Evolutionary conservation across 1,284 basidiomycete genomes (phyloP).

Genomic region (Laetiporus sulphureus): DNA sequence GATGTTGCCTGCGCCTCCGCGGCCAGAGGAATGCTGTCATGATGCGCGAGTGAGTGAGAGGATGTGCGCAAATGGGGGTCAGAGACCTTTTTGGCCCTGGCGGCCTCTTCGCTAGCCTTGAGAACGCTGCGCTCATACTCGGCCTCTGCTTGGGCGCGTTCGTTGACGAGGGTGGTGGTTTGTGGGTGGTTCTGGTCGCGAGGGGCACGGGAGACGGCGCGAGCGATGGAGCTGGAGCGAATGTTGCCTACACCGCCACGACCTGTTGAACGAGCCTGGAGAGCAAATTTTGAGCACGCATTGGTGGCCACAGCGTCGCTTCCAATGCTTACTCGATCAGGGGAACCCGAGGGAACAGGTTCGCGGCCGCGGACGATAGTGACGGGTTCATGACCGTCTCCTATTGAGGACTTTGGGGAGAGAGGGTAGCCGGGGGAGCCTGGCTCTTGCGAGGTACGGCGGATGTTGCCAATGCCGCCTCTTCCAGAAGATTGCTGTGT

Average conservation of each 20-base stretch:
- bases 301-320: no score
- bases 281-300: no score
- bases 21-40: conserved; percentile 47
- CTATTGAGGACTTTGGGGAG: neutral
- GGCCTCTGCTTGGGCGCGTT: conserved; percentile 18
- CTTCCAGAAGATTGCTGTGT: conserved; percentile 52
- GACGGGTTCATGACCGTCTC: conserved; percentile 5
- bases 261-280: conserved; percentile 54
- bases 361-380: conserved; percentile 48
- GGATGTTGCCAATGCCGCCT: conserved; percentile 65
- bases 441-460: conserved; percentile 38
- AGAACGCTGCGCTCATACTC: conserved; percentile 42
- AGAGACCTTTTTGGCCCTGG: conserved; percentile 29
- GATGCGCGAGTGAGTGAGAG: neutral
- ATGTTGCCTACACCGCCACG: conserved; percentile 78
- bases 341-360: conserved; percentile 25
- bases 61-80: neutral
- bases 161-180: conserved; percentile 25
- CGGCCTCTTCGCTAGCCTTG: conserved; percentile 32
- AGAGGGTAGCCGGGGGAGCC: neutral
- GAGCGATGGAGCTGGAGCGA: conserved; percentile 60
- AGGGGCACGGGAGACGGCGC: conserved; percentile 20
- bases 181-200: conserved; percentile 19
- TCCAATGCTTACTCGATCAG: conserved; percentile 28
- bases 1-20: conserved; percentile 58